Base-by-base conservation (phyloP, 352 stramenopile genomes). In the Globisporangium apiculatum region DNA sequence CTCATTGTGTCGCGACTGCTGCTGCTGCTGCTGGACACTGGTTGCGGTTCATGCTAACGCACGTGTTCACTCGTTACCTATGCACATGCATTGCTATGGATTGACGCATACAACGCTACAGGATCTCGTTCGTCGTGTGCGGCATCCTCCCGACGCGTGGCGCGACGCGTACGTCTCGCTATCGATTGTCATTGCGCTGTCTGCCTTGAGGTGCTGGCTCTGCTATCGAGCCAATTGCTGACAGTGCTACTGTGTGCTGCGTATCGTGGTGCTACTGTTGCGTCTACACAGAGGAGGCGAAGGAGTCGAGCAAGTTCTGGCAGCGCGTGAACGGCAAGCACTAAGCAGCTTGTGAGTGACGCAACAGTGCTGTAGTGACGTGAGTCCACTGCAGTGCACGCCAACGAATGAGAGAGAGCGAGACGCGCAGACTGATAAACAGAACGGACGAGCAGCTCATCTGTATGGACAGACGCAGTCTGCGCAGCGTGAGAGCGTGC, bases 301-400 rank as follows among this genome's bases (percentile, higher is more conserved):
- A 84, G 71, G 76, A 88, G 60, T 80, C 87, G 73, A 87, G 72
- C 54, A 91, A 91, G 68, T 94, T 83, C 82, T 94, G 85, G 85
- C 76, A 92, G 71, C 81, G 81, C 56, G 53, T 83, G 41, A 88
- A 94, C 72, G 83, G 79, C 75, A 94, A 82, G 79, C 81, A 91
- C 73, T 91, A 91, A 81, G 64, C 45, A 49, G 47, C 57, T 43
- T 43, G 40, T 12, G 11, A 11, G 42, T 8, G 15, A 17, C 41
- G 11, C 12, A 15, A 14, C 42, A 47, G 42, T 15, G 11, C 42
- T 17, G 42, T 17, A 17, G 42, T 47, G 12, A 5, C 4, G 15
- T 15, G 15, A 11, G 42, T 17, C 42, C 42, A 17, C 12, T 47
- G 38, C 38, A 11, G 38, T 31, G 24, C 24, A 31, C 2, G 24